phyloP scores from a whole-genome alignment of 345 rosid genomes.

The Murraya paniculata region DNA sequence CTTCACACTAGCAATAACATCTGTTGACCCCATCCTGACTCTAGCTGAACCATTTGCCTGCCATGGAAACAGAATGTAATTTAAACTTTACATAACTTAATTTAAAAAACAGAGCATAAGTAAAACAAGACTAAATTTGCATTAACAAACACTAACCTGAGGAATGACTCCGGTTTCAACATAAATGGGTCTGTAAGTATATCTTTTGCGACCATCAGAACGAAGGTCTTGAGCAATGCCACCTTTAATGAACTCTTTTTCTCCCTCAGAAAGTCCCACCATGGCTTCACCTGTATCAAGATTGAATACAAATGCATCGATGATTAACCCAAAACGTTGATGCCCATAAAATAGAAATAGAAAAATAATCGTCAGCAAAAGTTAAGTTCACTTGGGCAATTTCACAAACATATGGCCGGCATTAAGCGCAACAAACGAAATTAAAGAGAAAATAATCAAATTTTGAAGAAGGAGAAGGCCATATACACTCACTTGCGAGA shows the following conservation, averaged over 20 bases:
- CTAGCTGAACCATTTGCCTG: constrained; percentile 96
- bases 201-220: constrained; percentile 70
- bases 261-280: constrained; percentile 82
- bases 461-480: background rate
- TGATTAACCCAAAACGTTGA: background rate
- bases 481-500: background rate
- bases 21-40: constrained; percentile 71
- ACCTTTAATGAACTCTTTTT: constrained; percentile 66
- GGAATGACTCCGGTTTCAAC: constrained; percentile 87
- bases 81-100: background rate
- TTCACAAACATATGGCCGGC: constrained; percentile 8
- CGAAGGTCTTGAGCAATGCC: constrained; percentile 86
- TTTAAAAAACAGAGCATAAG: background rate
- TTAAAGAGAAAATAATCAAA: too few relatives aligned
- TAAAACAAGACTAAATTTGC: background rate
- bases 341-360: background rate
- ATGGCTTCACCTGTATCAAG: constrained; percentile 31
- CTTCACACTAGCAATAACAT: constrained; percentile 96
- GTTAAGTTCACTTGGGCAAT: background rate
- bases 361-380: background rate
- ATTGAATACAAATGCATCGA: background rate
- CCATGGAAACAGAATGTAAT: background rate
- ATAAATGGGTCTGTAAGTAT: constrained; percentile 58
- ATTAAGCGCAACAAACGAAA: background rate
- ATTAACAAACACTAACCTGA: constrained; percentile 44